Evolutionary conservation across 2,329 filamentous ascomycete genomes (phyloP).

Genomic region (Epichloe elymi): DNA sequence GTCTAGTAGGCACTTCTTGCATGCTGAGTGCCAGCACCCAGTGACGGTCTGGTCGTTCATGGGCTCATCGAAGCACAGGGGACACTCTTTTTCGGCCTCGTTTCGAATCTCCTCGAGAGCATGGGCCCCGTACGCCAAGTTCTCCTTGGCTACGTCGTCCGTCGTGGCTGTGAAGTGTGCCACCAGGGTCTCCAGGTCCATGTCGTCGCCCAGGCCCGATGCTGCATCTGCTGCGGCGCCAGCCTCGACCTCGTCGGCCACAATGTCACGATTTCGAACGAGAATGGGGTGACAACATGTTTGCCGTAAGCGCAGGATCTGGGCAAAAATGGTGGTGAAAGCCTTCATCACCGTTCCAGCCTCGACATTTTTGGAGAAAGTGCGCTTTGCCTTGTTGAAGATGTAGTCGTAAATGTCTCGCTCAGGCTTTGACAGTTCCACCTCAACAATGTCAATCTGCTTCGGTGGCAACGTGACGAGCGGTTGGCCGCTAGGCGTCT

Average conservation of each 20-base stretch:
- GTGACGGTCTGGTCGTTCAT: conserved; percentile 93
- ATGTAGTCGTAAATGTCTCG: conserved; percentile 89
- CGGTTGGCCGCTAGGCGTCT: conserved; percentile 64
- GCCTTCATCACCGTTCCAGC: conserved; percentile 89
- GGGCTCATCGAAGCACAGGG: conserved; percentile 87
- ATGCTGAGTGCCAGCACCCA: conserved; percentile 94
- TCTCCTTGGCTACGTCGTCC: conserved; percentile 51
- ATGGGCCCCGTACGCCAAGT: conserved; percentile 60
- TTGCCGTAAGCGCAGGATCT: conserved; percentile 84
- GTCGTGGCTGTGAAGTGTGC: conserved; percentile 65
- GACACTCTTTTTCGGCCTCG: conserved; percentile 80
- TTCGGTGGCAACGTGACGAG: conserved; percentile 74
- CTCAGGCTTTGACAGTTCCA: conserved; percentile 76
- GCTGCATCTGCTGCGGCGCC: conserved; percentile 59
- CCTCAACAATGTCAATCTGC: conserved; percentile 70
- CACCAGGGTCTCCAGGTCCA: conserved; percentile 83
- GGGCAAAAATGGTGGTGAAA: conserved; percentile 93
- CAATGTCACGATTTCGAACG: conserved; percentile 70
- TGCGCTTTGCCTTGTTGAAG: conserved; percentile 66
- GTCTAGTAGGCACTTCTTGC: conserved; percentile 81
- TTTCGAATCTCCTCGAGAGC: conserved; percentile 84
- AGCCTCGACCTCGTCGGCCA: conserved; percentile 79
- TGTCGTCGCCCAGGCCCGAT: conserved; percentile 80
- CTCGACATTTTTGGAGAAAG: conserved; percentile 77
- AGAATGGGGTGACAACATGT: conserved; percentile 88